These are phyloP conservation scores for Xanthoconium purpureum DNA, from an alignment of 768 basidiomycete genomes.

Conservation along the genomic window DNA sequence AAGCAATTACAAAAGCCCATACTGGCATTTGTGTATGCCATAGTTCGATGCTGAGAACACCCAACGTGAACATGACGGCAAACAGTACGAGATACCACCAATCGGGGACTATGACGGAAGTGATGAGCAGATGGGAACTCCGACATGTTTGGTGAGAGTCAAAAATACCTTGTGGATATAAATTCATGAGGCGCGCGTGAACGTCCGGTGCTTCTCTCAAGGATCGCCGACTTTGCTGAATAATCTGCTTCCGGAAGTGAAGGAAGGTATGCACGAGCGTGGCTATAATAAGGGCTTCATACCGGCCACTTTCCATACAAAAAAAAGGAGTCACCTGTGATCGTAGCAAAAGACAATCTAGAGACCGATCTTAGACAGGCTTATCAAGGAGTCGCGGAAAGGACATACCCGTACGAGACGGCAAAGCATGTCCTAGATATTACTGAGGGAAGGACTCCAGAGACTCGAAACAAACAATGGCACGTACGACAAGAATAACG, in stretches of 20 bases:
- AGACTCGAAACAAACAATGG: background rate
- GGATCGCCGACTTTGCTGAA: constrained; percentile 63
- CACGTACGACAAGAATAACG: constrained; percentile 52
- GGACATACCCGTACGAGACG: constrained; percentile 30
- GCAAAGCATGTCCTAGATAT: constrained; percentile 23
- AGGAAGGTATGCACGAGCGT: constrained; percentile 39
- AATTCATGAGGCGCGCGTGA: constrained; percentile 77
- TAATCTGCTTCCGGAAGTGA: constrained; percentile 78
- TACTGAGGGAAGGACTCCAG: background rate
- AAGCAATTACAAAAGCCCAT: constrained; percentile 63
- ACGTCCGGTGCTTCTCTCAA: constrained; percentile 80
- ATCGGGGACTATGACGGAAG: constrained; percentile 50
- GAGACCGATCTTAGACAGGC: constrained; percentile 42
- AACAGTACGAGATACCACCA: constrained; percentile 83
- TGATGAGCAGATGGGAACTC: background rate
- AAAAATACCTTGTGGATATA: constrained; percentile 48
- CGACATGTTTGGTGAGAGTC: background rate
- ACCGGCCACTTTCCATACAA: background rate
- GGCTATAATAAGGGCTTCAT: constrained; percentile 11
- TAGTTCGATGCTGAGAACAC: constrained; percentile 64
- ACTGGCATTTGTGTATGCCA: constrained; percentile 76
- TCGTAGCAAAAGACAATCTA: constrained; percentile 77
- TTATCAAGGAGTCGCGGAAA: background rate
- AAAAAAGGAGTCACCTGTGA: constrained; percentile 49
- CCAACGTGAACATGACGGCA: constrained; percentile 65